These are phyloP conservation scores for Copromyces sp. DNA, from an alignment of 495 filamentous ascomycete genomes.

Conservation along the genomic window DNA sequence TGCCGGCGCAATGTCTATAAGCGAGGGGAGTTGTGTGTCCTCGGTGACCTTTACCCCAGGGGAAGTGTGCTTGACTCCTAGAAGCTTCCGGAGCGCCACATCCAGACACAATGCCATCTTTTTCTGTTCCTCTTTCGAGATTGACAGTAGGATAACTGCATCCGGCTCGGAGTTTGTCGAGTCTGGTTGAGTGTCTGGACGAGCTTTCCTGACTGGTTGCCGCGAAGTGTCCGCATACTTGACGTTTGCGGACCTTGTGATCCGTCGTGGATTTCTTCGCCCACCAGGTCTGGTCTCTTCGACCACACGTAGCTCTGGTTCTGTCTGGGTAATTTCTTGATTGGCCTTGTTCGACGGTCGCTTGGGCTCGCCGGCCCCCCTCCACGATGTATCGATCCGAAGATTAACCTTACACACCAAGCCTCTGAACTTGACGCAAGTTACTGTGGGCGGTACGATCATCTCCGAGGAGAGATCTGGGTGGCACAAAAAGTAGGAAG, in stretches of 20 bases:
- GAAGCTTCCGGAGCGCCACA: slow-evolving; percentile 22
- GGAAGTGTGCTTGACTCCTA: slow-evolving; percentile 20
- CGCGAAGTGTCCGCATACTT: neutral
- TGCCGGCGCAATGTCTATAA: slow-evolving; percentile 35
- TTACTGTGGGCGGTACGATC: slow-evolving; percentile 12
- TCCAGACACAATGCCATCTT: slow-evolving; percentile 23
- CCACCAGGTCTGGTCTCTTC: neutral
- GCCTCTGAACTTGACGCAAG: slow-evolving; percentile 22
- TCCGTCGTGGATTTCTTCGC: neutral
- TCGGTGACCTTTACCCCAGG: slow-evolving; percentile 15
- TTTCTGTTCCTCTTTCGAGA: slow-evolving; percentile 1
- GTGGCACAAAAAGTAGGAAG: slow-evolving; percentile 20
- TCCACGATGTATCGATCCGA: neutral
- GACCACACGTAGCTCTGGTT: neutral
- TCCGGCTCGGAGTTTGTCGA: neutral
- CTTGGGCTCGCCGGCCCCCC: neutral
- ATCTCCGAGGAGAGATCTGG: slow-evolving; percentile 18
- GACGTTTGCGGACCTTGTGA: neutral
- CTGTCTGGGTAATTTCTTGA: neutral
- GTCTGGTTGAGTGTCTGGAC: neutral
- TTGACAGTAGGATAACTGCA: neutral
- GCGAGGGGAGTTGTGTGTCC: slow-evolving; percentile 11
- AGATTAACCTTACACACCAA: slow-evolving; percentile 17
- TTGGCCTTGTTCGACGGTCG: neutral
- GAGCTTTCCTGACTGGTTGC: neutral